phyloP scores from a whole-genome alignment of 2,329 filamentous ascomycete genomes.

The Colletotrichum limetticola region DNA sequence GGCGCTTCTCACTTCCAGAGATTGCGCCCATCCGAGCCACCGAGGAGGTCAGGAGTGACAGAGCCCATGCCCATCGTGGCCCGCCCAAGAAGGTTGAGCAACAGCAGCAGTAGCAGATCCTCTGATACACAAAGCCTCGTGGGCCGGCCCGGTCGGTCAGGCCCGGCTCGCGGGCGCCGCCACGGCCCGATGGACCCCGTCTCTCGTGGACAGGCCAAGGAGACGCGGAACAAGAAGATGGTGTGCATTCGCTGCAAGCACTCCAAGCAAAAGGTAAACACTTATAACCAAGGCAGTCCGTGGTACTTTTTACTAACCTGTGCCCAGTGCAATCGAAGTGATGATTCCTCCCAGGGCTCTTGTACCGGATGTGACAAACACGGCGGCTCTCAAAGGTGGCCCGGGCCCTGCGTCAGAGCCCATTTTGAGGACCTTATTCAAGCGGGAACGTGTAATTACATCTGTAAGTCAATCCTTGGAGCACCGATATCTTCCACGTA shows the following conservation, averaged over 20 bases:
- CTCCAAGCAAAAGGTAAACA: slow-evolving; percentile 22
- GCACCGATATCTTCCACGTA: too few species aligned
- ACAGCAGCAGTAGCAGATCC: neutral
- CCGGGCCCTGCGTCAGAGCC: slow-evolving; percentile 50
- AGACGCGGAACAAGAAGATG: slow-evolving; percentile 32
- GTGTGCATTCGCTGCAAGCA: slow-evolving; percentile 36
- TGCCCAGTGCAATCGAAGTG: slow-evolving; percentile 17
- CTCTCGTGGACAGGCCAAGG: slow-evolving; percentile 26
- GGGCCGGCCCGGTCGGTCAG: neutral
- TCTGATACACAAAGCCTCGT: neutral
- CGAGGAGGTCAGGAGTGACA: neutral
- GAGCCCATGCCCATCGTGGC: slow-evolving; percentile 11
- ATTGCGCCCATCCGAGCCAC: neutral
- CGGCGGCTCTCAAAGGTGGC: slow-evolving; percentile 19
- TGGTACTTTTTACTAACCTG: neutral
- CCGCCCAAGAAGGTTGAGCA: neutral
- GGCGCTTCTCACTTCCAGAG: neutral
- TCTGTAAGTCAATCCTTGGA: slow-evolving; percentile 45
- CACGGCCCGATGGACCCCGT: slow-evolving; percentile 25
- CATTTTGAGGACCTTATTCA: slow-evolving; percentile 56
- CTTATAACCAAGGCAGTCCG: too few species aligned
- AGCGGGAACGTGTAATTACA: slow-evolving; percentile 55
- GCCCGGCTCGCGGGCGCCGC: slow-evolving; percentile 25
- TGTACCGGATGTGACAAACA: slow-evolving; percentile 31
- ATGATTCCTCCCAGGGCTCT: slow-evolving; percentile 8